A percentile compares a stretch with the other conserved stretches of the same genome.
These are phyloP conservation scores for Aspergillus sp. DNA, from an alignment of 2,329 filamentous ascomycete genomes.

Conservation along the genomic window DNA sequence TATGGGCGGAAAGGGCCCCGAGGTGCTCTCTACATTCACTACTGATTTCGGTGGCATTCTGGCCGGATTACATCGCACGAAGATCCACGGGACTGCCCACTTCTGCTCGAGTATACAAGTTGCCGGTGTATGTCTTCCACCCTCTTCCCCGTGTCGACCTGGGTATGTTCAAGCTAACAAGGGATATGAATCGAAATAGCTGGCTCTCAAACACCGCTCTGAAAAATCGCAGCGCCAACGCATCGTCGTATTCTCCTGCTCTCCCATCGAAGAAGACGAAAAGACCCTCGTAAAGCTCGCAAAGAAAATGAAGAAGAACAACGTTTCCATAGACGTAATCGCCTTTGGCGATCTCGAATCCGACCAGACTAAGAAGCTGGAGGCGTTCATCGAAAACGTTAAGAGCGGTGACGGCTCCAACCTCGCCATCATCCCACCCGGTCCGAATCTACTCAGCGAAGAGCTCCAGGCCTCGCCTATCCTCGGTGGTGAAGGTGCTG, in stretches of 20 bases:
- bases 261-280: conserved; percentile 83
- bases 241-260: conserved; percentile 96
- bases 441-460: conserved; percentile 88
- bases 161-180: conserved; percentile 8
- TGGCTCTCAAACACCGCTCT: conserved; percentile 95
- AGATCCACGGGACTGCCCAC: conserved; percentile 86
- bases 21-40: conserved; percentile 93
- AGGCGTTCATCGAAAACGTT: conserved; percentile 89
- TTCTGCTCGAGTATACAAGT: conserved; percentile 94
- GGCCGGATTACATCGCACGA: conserved; percentile 87
- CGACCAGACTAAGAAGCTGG: conserved; percentile 83
- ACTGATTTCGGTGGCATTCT: conserved; percentile 95
- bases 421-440: conserved; percentile 85
- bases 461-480: conserved; percentile 88
- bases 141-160: neutral
- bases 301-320: conserved; percentile 99
- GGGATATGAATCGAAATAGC: conserved; percentile 52
- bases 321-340: conserved; percentile 89
- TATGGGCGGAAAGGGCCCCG: conserved; percentile 96
- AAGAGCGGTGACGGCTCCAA: conserved; percentile 90
- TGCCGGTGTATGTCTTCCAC: conserved; percentile 68
- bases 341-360: conserved; percentile 92
- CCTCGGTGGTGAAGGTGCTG: conserved; percentile 75
- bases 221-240: conserved; percentile 96
- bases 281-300: conserved; percentile 85